phyloP scores from a whole-genome alignment of 23 red algal species.

The Gracilaria domingensis region DNA sequence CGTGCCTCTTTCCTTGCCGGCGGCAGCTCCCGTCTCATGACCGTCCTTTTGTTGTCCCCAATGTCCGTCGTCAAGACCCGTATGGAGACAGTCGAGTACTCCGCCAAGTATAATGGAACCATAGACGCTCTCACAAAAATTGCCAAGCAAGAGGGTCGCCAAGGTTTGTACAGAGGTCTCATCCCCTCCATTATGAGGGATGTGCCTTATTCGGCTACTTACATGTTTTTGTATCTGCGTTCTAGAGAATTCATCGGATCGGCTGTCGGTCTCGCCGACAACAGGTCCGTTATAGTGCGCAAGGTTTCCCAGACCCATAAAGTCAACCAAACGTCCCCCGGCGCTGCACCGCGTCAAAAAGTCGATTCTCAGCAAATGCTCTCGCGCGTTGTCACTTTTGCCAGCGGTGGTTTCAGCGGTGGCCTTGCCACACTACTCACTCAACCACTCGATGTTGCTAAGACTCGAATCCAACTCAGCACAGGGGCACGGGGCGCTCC shows the following conservation, averaged over 20 bases:
- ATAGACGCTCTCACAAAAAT: slow-evolving; percentile 78
- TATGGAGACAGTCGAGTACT: slow-evolving; percentile 90
- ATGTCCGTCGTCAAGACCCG: slow-evolving; percentile 95
- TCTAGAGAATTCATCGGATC: slow-evolving; percentile 62
- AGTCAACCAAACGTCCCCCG: slow-evolving; percentile 26
- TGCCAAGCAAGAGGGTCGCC: slow-evolving; percentile 67
- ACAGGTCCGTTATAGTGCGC: slow-evolving; percentile 52
- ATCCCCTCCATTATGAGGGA: slow-evolving; percentile 89
- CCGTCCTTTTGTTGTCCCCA: slow-evolving; percentile 83
- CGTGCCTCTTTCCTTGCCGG: slow-evolving; percentile 81
- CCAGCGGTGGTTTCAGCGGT: slow-evolving; percentile 84
- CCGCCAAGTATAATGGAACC: slow-evolving; percentile 64
- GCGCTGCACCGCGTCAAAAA: slow-evolving; percentile 4
- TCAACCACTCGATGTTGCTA: slow-evolving; percentile 95
- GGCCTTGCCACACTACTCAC: slow-evolving; percentile 93
- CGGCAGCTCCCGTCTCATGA: slow-evolving; percentile 85
- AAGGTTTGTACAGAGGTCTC: slow-evolving; percentile 89
- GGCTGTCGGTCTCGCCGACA: slow-evolving; percentile 43
- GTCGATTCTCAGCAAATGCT: slow-evolving; percentile 38
- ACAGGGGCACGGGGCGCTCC: slow-evolving; percentile 1
- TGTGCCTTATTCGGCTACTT: slow-evolving; percentile 93
- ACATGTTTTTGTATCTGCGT: slow-evolving; percentile 93
- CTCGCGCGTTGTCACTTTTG: slow-evolving; percentile 74
- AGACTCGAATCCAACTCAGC: slow-evolving; percentile 94
- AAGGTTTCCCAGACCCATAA: slow-evolving; percentile 30